phyloP scores from a whole-genome alignment of 768 basidiomycete genomes.

The Boletus huronensis region DNA sequence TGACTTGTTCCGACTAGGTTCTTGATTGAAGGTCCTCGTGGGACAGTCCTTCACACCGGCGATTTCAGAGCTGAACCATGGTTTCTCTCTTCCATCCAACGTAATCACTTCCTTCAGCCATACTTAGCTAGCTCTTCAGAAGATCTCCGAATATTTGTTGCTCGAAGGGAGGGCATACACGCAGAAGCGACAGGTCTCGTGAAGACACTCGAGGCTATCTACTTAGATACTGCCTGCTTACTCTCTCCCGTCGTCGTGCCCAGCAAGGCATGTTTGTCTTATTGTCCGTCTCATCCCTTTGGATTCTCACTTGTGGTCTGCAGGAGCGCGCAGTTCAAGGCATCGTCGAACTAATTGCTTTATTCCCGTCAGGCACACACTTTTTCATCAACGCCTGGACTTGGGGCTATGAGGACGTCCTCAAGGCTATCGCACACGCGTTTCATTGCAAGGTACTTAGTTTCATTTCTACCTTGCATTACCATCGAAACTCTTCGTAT shows the following conservation, averaged over 20 bases:
- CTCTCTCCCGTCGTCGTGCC: constrained; percentile 50
- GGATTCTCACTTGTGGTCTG: neutral
- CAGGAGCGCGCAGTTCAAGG: constrained; percentile 67
- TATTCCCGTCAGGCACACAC: constrained; percentile 59
- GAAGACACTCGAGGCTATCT: constrained; percentile 70
- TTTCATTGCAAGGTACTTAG: constrained; percentile 58
- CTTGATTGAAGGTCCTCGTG: constrained; percentile 66
- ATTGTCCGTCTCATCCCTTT: no score
- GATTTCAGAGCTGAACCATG: constrained; percentile 87
- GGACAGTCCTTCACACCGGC: constrained; percentile 86
- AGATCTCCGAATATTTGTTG: constrained; percentile 24
- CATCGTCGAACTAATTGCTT: constrained; percentile 63
- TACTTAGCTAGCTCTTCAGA: constrained; percentile 48
- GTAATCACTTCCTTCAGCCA: constrained; percentile 68
- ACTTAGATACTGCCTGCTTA: constrained; percentile 78
- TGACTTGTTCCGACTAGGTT: constrained; percentile 53
- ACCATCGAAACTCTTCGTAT: neutral
- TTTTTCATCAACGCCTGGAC: constrained; percentile 96
- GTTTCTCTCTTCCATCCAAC: constrained; percentile 64
- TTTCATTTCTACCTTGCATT: neutral
- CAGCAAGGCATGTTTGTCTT: constrained; percentile 46
- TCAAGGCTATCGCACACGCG: constrained; percentile 66
- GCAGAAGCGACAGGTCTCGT: constrained; percentile 26
- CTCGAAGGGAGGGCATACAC: constrained; percentile 22
- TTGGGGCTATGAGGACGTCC: constrained; percentile 91